A percentile compares a stretch with the other conserved stretches of the same genome.
Evolutionary conservation across 1,284 basidiomycete genomes (phyloP).

Genomic region (Inonotus obliquus): DNA sequence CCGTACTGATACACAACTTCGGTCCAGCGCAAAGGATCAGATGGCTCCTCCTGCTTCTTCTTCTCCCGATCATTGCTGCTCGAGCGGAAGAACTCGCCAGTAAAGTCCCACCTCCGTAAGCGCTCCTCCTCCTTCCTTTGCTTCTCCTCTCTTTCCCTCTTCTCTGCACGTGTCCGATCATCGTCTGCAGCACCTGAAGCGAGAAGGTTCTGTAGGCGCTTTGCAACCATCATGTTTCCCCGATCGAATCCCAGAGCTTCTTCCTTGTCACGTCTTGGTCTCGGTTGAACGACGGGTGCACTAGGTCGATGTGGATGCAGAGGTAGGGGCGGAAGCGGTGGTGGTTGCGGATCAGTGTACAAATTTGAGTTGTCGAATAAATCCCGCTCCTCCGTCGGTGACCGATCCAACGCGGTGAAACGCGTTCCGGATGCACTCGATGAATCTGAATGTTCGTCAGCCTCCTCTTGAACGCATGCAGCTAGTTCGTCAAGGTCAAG

Average conservation of each 20-base stretch:
- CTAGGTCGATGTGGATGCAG: constrained; percentile 10
- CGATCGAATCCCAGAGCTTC: constrained; percentile 35
- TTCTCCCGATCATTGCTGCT: constrained; percentile 8
- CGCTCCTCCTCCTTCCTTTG: not conserved
- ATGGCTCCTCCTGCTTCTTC: not conserved
- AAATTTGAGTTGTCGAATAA: not conserved
- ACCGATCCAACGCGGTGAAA: constrained; percentile 7
- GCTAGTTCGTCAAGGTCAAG: not conserved
- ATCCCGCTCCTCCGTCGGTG: constrained; percentile 1
- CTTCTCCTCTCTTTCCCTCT: not conserved
- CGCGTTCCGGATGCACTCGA: constrained; percentile 13
- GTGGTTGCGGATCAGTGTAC: constrained; percentile 9
- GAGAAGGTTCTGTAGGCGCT: constrained; percentile 35
- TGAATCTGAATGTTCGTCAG: constrained; percentile 7
- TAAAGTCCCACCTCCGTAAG: not conserved
- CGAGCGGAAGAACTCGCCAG: not conserved
- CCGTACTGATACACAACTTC: constrained; percentile 1
- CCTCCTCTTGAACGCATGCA: not conserved
- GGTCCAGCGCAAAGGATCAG: not conserved
- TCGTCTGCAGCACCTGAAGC: not conserved
- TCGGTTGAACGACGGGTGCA: constrained; percentile 14
- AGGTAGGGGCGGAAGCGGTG: not conserved
- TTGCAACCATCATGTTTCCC: constrained; percentile 66
- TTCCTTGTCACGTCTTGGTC: not conserved
- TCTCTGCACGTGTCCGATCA: not conserved